Conservation (phyloP, 768 basidiomycete genomes). For the Amanita polypyramis region DNA sequence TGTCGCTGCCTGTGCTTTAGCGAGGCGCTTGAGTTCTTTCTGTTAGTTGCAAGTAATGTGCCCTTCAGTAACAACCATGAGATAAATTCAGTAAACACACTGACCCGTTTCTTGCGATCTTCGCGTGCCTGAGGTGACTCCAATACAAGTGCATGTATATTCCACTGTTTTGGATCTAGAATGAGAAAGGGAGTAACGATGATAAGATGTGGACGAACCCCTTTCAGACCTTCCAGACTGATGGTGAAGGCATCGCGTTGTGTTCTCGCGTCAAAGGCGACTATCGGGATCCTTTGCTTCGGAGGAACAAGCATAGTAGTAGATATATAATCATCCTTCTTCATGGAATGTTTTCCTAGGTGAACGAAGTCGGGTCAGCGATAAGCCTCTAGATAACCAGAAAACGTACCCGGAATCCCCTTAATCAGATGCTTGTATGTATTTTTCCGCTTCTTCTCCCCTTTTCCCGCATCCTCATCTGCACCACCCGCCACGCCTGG, state of each 20-base stretch:
- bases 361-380: conserved; percentile 7
- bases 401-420: conserved; percentile 53
- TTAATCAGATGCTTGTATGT: conserved; percentile 71
- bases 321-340: conserved; percentile 66
- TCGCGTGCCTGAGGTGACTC: conserved; percentile 70
- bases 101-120: conserved; percentile 66
- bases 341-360: conserved; percentile 68
- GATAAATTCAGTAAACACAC: conserved; percentile 18
- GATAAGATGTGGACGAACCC: conserved; percentile 34
- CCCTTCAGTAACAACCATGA: conserved; percentile 1
- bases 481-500: conserved; percentile 38
- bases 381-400: conserved; percentile 6
- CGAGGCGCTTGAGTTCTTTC: conserved; percentile 67
- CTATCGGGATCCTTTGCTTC: conserved; percentile 57
- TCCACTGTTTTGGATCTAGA: conserved; percentile 41
- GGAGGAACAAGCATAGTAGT: conserved; percentile 58
- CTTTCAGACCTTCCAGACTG: conserved; percentile 62
- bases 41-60: conserved; percentile 17
- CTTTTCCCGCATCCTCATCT: conserved; percentile 42
- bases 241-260: conserved; percentile 67
- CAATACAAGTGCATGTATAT: conserved; percentile 44
- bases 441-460: conserved; percentile 68
- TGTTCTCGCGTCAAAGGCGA: conserved; percentile 52
- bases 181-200: not conserved
- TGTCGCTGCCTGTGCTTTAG: conserved; percentile 35